Evolutionary conservation across 371 early-diverging fungal genomes (phyloP), one percentile per base, ranked within the genome.

Genomic region (Mucor lusitanicus): DNA sequence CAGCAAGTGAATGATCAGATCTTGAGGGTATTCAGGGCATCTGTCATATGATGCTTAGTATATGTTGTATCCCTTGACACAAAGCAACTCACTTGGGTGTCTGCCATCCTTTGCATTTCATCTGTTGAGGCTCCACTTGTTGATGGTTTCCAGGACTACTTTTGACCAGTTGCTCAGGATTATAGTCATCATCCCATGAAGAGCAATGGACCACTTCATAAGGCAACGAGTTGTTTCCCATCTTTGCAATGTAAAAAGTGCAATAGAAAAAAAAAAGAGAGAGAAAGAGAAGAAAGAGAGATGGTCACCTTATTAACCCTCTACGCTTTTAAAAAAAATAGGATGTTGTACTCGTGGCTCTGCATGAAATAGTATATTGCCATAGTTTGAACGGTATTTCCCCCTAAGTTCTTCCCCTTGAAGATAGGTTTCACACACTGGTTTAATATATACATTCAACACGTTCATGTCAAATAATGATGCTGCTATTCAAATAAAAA

Each of bases 11-110:
- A 93, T 71, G 55, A 91, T 86, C 7, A 93, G 71, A 57, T 83
- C 85, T 72, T 93, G 93, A 7, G 93, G 93, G 65, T 85, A 93
- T 44, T 75, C 71, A 61, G 92, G 89, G 71, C 89, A 90, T 64
- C 93, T 92, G 72, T 42, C 8, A 6, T 40, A 3, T 55, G 21
- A 40, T 46, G 17, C 23, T 32, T 12, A 35, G 37, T 35, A 9
- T 6, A 12, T 0, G 3, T 35, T 2, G 37, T 35, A 35, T 12
- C 12, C 3, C 12, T 0, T 12, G 37, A 35, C 12, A 9, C 3
- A 8, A 40, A 58, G 37, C 35, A 46, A 21, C 46, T 59, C 77
- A 81, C 81, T 81, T 81, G 67, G 79, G 79, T 60, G 81, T 81
- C 60, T 81, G 81, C 81, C 81, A 81, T 46, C 81, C 81, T 71